A percentile compares a stretch with the other conserved stretches of the same genome.
phyloP scores from a whole-genome alignment of 805 yeast genomes.

The Starmerella floris region DNA sequence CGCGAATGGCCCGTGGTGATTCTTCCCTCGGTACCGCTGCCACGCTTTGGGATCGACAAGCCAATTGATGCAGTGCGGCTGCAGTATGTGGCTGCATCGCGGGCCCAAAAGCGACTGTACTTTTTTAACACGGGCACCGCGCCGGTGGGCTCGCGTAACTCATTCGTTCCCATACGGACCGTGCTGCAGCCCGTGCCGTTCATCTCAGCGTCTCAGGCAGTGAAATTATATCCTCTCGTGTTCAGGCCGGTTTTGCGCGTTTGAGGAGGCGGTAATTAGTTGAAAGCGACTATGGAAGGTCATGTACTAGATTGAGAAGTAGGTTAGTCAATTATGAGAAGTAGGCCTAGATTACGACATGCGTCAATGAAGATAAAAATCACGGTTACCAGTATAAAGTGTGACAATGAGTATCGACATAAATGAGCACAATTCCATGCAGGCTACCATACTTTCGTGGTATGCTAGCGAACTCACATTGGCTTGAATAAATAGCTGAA shows the following conservation, averaged over 20 bases:
- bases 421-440: too few species aligned
- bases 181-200: not conserved
- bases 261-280: not conserved
- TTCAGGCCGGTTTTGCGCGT: constrained; percentile 4
- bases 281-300: not conserved
- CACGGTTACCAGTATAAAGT: too few species aligned
- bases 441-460: too few species aligned
- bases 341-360: too few species aligned
- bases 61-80: constrained; percentile 15
- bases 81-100: constrained; percentile 23
- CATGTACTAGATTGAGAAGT: too few species aligned
- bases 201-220: not conserved
- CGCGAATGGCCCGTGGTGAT: constrained; percentile 18
- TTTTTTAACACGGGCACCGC: constrained; percentile 3
- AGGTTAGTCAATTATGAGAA: too few species aligned
- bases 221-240: not conserved
- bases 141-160: not conserved
- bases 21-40: constrained; percentile 1
- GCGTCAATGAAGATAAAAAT: too few species aligned
- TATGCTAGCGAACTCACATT: too few species aligned
- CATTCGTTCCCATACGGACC: constrained; percentile 1
- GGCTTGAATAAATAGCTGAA: too few species aligned
- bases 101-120: constrained; percentile 20
- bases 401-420: too few species aligned
- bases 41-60: not conserved